Evolutionary conservation across 805 yeast genomes (phyloP), one percentile per base, ranked within the genome.

Genomic region (Tetrapisispora nanseiensis): DNA sequence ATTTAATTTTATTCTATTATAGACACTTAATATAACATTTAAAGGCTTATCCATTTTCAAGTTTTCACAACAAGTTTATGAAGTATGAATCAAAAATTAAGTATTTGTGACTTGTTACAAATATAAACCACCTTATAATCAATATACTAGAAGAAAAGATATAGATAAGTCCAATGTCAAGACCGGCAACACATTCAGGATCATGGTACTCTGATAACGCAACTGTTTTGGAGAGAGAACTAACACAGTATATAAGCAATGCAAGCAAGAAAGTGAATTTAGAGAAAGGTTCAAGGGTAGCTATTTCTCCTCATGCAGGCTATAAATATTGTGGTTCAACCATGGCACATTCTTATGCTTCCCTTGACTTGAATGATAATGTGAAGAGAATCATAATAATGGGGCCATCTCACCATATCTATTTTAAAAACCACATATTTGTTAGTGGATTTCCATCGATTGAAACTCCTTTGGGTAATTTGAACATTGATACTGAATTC

Each of bases 381-480:
- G 66, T 72, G 16, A 71, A 76, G 50, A 68, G 90, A 16, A 75
- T 92, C 1, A 84, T 92, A 50, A 67, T 92, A 1, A 59, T 92
- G 57, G 97, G 97, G 0, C 98, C 98, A 0, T 83, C 95, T 0
- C 98, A 92, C 58, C 95, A 85, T 60, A 80, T 83, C 8, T 89
- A 82, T 57, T 86, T 83, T 65, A 68, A 68, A 43, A 80, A 81
- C 22, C 68, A 70, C 22, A 82, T 75, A 1, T 62, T 75, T 44
- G 51, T 80, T 1, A 70, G 83, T 2, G 61, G 60, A 2, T 86
- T 69, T 55, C 68, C 66, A 12, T 50, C 46, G 8, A 80, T 86
- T 54, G 82, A 74, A 24, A 90, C 98, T 0, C 98, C 98, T 1
- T 57, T 89, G 16, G 98, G 98, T 0, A 56, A 72, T 23, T 55